Evolutionary conservation across 257 asterid species (phyloP).

Genomic region (Fraxinus pennsylvanica): DNA sequence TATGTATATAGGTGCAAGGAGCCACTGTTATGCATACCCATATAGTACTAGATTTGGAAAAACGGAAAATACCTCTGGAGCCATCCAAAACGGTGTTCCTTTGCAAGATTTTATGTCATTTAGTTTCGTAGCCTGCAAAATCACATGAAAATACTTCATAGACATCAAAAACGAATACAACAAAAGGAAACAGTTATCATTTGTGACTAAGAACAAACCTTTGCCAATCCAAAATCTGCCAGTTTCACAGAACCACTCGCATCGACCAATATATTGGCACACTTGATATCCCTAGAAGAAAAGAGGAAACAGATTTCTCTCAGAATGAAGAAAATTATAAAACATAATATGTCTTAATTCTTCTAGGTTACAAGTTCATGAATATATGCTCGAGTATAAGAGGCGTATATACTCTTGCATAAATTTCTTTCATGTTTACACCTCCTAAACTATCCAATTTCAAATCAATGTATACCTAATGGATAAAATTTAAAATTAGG

Average conservation of each 20-base stretch:
- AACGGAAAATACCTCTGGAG: slow-evolving; percentile 49
- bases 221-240: slow-evolving; percentile 73
- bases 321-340: slow-evolving; percentile 15
- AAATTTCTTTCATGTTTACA: slow-evolving; percentile 10
- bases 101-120: slow-evolving; percentile 71
- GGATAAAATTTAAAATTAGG: not conserved
- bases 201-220: slow-evolving; percentile 35
- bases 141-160: slow-evolving; percentile 16
- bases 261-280: slow-evolving; percentile 71
- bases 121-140: slow-evolving; percentile 52
- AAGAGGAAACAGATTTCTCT: slow-evolving; percentile 18
- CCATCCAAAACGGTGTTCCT: slow-evolving; percentile 76
- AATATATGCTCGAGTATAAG: slow-evolving; percentile 6
- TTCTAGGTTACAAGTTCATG: slow-evolving; percentile 18
- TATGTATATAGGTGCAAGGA: slow-evolving; percentile 17
- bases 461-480: slow-evolving; percentile 11
- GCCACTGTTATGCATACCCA: slow-evolving; percentile 7
- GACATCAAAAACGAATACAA: slow-evolving; percentile 10
- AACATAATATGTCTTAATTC: not conserved
- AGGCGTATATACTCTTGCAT: slow-evolving; percentile 1
- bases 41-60: not conserved
- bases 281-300: slow-evolving; percentile 62
- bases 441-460: slow-evolving; percentile 11
- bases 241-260: slow-evolving; percentile 65
- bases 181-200: slow-evolving; percentile 8